Evolutionary conservation across 192 early-diverging fungal species (phyloP).

Genomic region (Glomus cerebriforme): DNA sequence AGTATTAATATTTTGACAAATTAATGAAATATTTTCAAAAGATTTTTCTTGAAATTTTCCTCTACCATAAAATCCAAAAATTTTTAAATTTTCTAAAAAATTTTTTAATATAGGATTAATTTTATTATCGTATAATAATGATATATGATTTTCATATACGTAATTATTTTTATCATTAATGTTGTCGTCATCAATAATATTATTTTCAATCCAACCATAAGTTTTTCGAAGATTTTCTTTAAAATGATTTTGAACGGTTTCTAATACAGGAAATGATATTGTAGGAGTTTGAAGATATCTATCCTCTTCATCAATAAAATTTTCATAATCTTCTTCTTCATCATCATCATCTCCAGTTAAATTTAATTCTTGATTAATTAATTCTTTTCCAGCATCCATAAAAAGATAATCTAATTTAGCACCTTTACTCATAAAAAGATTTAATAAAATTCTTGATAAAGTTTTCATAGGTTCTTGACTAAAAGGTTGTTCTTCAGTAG

Average conservation of each 20-base stretch:
- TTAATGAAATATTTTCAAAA: background rate
- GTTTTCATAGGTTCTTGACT: constrained; percentile 5
- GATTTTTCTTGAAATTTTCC: background rate
- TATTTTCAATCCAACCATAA: background rate
- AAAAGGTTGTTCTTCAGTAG: background rate
- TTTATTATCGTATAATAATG: too few relatives aligned
- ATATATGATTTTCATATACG: background rate
- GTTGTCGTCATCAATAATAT: background rate
- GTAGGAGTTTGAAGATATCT: background rate
- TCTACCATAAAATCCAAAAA: constrained; percentile 10
- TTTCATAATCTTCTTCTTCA: background rate
- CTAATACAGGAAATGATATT: background rate
- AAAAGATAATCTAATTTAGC: constrained; percentile 8
- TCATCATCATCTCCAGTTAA: background rate
- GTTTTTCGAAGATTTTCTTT: background rate
- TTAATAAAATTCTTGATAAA: constrained; percentile 16
- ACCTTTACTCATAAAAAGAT: background rate
- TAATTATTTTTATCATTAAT: background rate
- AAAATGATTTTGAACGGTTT: background rate
- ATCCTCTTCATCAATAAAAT: background rate
- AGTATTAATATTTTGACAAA: background rate
- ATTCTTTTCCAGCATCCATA: background rate
- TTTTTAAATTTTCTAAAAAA: constrained; percentile 13
- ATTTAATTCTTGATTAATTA: background rate
- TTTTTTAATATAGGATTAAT: background rate